phyloP scores from a whole-genome alignment of 495 filamentous ascomycete species.

The Aspergillus mulundensis region DNA sequence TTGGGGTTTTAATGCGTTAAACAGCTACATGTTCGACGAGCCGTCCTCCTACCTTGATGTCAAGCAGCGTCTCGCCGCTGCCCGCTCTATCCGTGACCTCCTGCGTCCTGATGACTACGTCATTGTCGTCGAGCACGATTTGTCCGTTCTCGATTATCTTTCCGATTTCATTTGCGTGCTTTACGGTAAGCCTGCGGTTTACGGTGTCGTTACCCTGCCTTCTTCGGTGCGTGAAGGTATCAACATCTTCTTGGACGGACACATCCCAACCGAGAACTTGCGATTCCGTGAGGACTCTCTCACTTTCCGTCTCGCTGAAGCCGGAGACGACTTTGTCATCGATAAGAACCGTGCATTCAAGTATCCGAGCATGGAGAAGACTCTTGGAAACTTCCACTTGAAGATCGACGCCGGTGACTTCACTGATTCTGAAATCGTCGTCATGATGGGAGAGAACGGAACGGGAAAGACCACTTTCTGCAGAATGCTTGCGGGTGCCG shows the following conservation, averaged over 20 bases:
- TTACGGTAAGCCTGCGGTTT: conserved; percentile 90
- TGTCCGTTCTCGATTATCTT: conserved; percentile 95
- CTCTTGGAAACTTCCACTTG: conserved; percentile 84
- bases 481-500: conserved; percentile 84
- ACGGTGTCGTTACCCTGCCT: conserved; percentile 97
- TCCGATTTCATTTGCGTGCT: conserved; percentile 98
- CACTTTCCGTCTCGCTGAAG: conserved; percentile 92
- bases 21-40: conserved; percentile 97
- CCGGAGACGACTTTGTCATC: conserved; percentile 81
- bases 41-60: conserved; percentile 98
- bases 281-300: conserved; percentile 97
- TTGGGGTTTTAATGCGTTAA: conserved; percentile 14
- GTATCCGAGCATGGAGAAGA: conserved; percentile 93
- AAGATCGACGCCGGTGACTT: conserved; percentile 77
- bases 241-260: conserved; percentile 98
- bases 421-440: conserved; percentile 96
- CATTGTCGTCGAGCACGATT: conserved; percentile 97
- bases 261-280: conserved; percentile 96
- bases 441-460: conserved; percentile 99
- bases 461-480: conserved; percentile 98
- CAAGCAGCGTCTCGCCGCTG: conserved; percentile 92
- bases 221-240: conserved; percentile 97
- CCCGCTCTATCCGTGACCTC: conserved; percentile 84
- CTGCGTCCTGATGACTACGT: conserved; percentile 88
- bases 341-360: conserved; percentile 80